phyloP scores from a whole-genome alignment of 345 rosid genomes.

The Lumnitzera racemosa region DNA sequence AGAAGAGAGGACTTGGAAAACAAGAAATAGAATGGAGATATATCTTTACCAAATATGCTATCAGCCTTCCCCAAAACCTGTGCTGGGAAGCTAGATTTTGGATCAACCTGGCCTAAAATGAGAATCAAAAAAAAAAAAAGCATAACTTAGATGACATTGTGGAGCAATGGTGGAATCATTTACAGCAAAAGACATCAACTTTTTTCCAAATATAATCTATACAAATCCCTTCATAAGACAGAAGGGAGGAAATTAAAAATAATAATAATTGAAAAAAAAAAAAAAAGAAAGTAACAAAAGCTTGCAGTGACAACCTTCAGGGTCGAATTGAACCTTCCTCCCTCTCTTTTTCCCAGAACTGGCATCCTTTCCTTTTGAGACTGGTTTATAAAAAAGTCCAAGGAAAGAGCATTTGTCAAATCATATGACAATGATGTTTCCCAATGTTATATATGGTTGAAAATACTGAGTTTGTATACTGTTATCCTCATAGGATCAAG shows the following conservation, averaged over 20 bases:
- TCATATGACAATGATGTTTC: not conserved
- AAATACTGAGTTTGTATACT: not conserved
- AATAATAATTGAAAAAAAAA: not conserved
- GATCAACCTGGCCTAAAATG: too few species aligned
- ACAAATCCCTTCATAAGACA: not conserved
- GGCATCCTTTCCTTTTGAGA: conserved; percentile 44
- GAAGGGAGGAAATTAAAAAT: too few species aligned
- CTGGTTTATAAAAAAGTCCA: conserved; percentile 14
- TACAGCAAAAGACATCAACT: too few species aligned
- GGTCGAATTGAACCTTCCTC: conserved; percentile 44
- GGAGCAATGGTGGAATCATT: too few species aligned
- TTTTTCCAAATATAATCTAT: too few species aligned
- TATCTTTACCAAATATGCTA: conserved; percentile 30
- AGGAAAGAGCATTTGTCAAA: not conserved
- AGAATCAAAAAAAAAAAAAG: too few species aligned
- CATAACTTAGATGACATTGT: too few species aligned
- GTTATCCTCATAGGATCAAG: too few species aligned
- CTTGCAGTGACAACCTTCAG: conserved; percentile 32
- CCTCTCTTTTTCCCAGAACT: conserved; percentile 31
- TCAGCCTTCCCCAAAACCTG: conserved; percentile 19
- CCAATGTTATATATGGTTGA: not conserved
- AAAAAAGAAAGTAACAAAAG: not conserved
- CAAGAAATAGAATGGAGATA: not conserved
- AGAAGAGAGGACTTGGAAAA: not conserved
- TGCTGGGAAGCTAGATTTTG: not conserved